Percentiles rank a stretch among this genome's conserved stretches.
phyloP scores from a whole-genome alignment of 441 rosid species.

The Erodium trifolium region DNA sequence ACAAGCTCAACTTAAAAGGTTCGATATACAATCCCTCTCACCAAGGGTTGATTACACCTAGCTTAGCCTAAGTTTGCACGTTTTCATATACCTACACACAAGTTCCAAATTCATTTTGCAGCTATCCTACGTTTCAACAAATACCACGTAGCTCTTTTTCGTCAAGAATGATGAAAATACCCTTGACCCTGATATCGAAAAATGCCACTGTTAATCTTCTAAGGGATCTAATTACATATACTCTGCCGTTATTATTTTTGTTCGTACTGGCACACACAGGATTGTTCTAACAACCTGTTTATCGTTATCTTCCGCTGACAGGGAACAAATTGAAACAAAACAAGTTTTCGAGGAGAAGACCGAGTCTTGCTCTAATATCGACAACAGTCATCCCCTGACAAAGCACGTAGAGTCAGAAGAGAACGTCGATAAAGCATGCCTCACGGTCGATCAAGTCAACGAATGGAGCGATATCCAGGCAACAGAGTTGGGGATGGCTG shows the following conservation, averaged over 20 bases:
- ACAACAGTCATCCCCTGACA: conserved; percentile 40
- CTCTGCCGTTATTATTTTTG: too few relatives aligned
- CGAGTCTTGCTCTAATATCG: conserved; percentile 37
- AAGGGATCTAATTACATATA: too few relatives aligned
- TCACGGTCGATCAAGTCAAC: conserved; percentile 47
- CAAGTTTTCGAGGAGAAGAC: conserved; percentile 73
- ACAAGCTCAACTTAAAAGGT: conserved; percentile 89
- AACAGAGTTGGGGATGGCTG: conserved; percentile 69
- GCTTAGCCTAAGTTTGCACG: too few relatives aligned
- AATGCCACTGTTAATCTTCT: too few relatives aligned
- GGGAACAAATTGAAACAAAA: conserved; percentile 66
- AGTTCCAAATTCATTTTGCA: too few relatives aligned
- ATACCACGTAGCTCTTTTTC: too few relatives aligned
- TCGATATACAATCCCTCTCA: conserved; percentile 7
- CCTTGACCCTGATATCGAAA: too few relatives aligned
- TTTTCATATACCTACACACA: too few relatives aligned
- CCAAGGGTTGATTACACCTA: too few relatives aligned
- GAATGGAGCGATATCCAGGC: conserved; percentile 90
- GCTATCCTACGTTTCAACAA: too few relatives aligned
- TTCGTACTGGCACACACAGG: too few relatives aligned
- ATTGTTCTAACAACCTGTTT: not conserved
- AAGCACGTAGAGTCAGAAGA: conserved; percentile 66
- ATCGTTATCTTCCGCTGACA: conserved; percentile 24
- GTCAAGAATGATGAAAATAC: too few relatives aligned
- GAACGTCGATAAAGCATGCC: conserved; percentile 82